Conservation (phyloP, 2,329 filamentous ascomycete genomes). For the Zymoseptoria crescenta region DNA sequence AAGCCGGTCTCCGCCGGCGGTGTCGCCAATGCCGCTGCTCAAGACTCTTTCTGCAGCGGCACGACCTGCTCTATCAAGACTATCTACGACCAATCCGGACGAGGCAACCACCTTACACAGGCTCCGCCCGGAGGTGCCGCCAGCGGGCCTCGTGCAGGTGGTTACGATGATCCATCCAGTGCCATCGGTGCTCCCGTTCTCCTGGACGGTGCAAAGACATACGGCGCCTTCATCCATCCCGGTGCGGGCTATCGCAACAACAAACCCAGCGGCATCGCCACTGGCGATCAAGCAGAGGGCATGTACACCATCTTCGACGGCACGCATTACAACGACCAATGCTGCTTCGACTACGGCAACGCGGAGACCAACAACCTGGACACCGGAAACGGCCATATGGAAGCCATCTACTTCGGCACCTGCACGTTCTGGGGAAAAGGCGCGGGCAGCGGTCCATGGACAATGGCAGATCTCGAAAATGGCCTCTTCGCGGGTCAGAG, state of each 20-base stretch:
- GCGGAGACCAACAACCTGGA: conserved; percentile 34
- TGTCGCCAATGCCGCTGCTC: conserved; percentile 53
- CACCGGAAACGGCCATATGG: conserved; percentile 59
- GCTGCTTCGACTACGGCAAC: conserved; percentile 41
- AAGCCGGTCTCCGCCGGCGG: conserved; percentile 50
- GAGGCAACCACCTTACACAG: conserved; percentile 54
- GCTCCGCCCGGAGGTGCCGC: conserved; percentile 50
- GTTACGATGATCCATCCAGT: conserved; percentile 53
- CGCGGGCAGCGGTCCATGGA: conserved; percentile 53
- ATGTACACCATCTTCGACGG: conserved; percentile 56
- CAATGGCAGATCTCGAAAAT: conserved; percentile 64
- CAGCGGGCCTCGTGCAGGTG: conserved; percentile 47
- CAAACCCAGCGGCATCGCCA: conserved; percentile 44
- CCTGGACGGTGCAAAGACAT: conserved; percentile 50
- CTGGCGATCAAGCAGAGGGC: conserved; percentile 48
- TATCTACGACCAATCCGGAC: conserved; percentile 58
- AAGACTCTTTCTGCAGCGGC: conserved; percentile 51
- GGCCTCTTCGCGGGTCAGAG: conserved; percentile 53
- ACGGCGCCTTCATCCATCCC: conserved; percentile 55
- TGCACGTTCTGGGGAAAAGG: conserved; percentile 50
- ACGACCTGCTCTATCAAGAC: conserved; percentile 57
- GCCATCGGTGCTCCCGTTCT: conserved; percentile 55
- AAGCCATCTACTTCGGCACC: conserved; percentile 58
- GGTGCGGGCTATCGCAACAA: conserved; percentile 59
- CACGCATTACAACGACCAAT: conserved; percentile 51